phyloP scores from a whole-genome alignment of 306 rosid species.

The Delonix regia region DNA sequence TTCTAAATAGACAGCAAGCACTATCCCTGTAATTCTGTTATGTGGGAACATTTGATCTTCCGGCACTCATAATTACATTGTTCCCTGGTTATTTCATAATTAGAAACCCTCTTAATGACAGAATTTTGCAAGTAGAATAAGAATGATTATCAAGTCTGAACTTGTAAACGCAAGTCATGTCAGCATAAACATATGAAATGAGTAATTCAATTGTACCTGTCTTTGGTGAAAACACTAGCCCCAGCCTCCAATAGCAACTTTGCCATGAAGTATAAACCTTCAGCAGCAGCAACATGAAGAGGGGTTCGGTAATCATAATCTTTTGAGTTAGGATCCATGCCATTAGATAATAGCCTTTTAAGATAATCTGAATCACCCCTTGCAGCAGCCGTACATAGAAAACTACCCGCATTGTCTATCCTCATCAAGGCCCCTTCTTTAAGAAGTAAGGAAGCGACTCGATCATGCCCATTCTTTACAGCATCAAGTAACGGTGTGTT shows the following conservation, averaged over 20 bases:
- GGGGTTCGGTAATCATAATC: slow-evolving; percentile 87
- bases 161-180: background rate
- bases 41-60: too few relatives aligned
- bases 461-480: slow-evolving; percentile 80
- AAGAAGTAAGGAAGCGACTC: slow-evolving; percentile 67
- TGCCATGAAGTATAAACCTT: slow-evolving; percentile 79
- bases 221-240: slow-evolving; percentile 80
- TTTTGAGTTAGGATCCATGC: slow-evolving; percentile 83
- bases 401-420: slow-evolving; percentile 67
- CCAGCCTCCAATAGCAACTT: slow-evolving; percentile 78
- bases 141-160: slow-evolving; percentile 2
- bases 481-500: slow-evolving; percentile 89
- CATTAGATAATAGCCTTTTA: slow-evolving; percentile 68
- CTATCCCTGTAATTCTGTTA: background rate
- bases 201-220: slow-evolving; percentile 58
- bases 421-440: slow-evolving; percentile 73
- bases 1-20: background rate
- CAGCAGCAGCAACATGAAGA: slow-evolving; percentile 83
- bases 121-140: slow-evolving; percentile 12
- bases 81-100: too few relatives aligned
- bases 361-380: slow-evolving; percentile 83
- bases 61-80: too few relatives aligned
- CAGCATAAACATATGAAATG: slow-evolving; percentile 18
- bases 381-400: slow-evolving; percentile 68
- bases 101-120: too few relatives aligned